Evolutionary conservation across 2,329 filamentous ascomycete genomes (phyloP).

Genomic region (Tolypocladium album): DNA sequence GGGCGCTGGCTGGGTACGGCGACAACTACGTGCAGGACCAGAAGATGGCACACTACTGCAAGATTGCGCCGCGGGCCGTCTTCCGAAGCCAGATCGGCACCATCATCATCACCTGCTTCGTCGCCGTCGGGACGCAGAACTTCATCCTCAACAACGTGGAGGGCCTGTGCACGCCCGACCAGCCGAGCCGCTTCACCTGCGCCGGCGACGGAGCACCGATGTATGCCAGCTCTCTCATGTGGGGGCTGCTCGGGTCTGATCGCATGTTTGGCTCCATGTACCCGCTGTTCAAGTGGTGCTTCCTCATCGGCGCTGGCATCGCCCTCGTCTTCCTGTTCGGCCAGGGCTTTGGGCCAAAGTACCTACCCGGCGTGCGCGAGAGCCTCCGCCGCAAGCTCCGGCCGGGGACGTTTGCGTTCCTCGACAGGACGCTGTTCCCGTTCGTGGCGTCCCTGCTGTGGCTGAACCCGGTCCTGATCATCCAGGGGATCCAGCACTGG

Average conservation of each 20-base stretch:
- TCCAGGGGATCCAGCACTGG: slow-evolving; percentile 32
- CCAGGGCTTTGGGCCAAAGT: slow-evolving; percentile 6
- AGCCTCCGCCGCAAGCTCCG: slow-evolving; percentile 17
- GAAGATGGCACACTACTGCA: slow-evolving; percentile 40
- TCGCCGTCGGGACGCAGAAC: slow-evolving; percentile 32
- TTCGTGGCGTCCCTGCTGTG: slow-evolving; percentile 26
- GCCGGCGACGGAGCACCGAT: slow-evolving; percentile 36
- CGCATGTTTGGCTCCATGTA: slow-evolving; percentile 32
- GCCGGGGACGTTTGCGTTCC: slow-evolving; percentile 17
- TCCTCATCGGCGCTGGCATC: slow-evolving; percentile 26
- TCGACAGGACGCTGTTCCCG: slow-evolving; percentile 26
- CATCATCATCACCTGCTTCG: slow-evolving; percentile 33
- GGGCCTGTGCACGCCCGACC: slow-evolving; percentile 16
- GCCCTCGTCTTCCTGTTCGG: slow-evolving; percentile 20
- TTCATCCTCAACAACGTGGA: slow-evolving; percentile 26
- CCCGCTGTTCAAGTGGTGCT: slow-evolving; percentile 28
- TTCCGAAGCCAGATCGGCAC: slow-evolving; percentile 36
- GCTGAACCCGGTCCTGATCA: slow-evolving; percentile 28
- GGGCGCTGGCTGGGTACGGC: slow-evolving; percentile 21
- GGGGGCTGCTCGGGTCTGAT: slow-evolving; percentile 39
- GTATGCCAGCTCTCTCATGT: slow-evolving; percentile 24
- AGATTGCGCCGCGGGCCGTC: slow-evolving; percentile 34
- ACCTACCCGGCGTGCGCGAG: slow-evolving; percentile 18
- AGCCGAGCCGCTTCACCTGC: slow-evolving; percentile 34
- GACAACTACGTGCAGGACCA: slow-evolving; percentile 35